Evolutionary conservation across 768 basidiomycete genomes (phyloP), one percentile per base, ranked within the genome.

Genomic region (Suillus paluster): DNA sequence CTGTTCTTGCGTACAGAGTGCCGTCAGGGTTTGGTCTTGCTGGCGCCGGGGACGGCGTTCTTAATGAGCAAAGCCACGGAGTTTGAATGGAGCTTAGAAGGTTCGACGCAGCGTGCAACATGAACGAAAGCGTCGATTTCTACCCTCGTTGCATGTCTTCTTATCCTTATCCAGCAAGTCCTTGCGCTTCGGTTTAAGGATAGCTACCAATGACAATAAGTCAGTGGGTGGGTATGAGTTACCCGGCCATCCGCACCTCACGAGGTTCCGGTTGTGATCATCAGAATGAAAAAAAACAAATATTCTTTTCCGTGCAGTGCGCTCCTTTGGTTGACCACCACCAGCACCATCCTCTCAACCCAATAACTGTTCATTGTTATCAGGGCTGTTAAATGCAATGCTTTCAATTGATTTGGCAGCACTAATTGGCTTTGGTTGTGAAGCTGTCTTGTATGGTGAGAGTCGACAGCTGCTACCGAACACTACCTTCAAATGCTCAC

Each of bases 371-470:
- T 44, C 42, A 12, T 25, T 17, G 4, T 8, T 38, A 19, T 57
- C 42, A 27, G 15, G 39, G 50, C 33, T 27, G 14, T 7, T 39
- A 45, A 14, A 54, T 42, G 12, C 49, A 9, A 77, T 75, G 72
- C 72, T 78, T 45, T 59, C 66, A 1, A 66, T 62, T 17, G 72
- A 78, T 57, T 17, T 79, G 2, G 72, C 78, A 39, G 72, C 75
- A 14, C 63, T 80, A 53, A 68, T 78, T 49, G 78, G 78, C 27
- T 79, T 79, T 54, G 73, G 60, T 3, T 76, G 71, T 63, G 79
- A 80, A 62, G 69, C 75, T 0, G 68, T 68, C 17, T 63, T 79
- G 15, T 80, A 75, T 68, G 79, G 79, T 78, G 36, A 39, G 66
- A 62, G 0, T 33, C 17, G 1, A 17, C 41, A 52, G 3, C 30